Evolutionary conservation across 768 basidiomycete species (phyloP).

Genomic region (Amanita brunnescens): DNA sequence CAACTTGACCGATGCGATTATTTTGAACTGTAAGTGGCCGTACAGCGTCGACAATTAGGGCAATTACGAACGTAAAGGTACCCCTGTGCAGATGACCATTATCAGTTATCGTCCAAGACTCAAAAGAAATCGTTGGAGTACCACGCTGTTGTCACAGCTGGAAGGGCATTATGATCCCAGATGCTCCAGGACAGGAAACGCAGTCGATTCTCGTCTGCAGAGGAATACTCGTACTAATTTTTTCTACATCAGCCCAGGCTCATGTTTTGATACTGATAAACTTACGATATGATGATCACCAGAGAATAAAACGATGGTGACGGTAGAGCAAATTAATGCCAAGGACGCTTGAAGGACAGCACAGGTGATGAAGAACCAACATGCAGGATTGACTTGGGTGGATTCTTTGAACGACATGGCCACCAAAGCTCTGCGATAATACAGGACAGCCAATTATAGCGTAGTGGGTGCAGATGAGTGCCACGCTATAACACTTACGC

Average conservation of each 20-base stretch:
- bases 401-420: neutral
- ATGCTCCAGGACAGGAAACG: neutral
- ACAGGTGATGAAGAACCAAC: neutral
- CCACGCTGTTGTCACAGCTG: too few species aligned
- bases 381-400: neutral
- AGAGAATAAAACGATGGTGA: slow-evolving; percentile 1
- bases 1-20: too few species aligned
- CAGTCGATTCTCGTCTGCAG: neutral
- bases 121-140: too few species aligned
- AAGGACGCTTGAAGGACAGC: neutral
- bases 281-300: neutral
- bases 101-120: too few species aligned
- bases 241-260: neutral
- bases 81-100: neutral
- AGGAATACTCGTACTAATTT: too few species aligned
- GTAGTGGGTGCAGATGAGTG: too few species aligned
- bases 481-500: too few species aligned
- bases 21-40: neutral
- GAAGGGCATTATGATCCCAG: neutral
- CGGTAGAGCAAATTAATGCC: neutral
- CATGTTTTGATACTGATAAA: too few species aligned
- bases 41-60: neutral
- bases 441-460: neutral
- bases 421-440: neutral
- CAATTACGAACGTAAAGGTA: neutral